A percentile compares a stretch with the other conserved stretches of the same genome.
Conservation (phyloP, 148 eudicot species). For the Amaranthus cruentus region DNA sequence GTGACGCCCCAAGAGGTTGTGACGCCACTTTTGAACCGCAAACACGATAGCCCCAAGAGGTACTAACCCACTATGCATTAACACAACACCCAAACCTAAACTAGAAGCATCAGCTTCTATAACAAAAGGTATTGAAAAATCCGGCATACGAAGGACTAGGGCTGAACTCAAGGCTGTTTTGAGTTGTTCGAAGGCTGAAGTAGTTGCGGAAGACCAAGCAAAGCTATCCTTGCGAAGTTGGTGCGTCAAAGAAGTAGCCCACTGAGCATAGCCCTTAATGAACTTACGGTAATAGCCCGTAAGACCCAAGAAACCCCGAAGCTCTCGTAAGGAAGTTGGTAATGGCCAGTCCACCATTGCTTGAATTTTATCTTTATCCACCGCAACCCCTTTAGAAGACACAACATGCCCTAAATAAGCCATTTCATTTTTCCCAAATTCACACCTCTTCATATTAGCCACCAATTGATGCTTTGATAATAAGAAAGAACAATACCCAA, state of each 20-base stretch:
- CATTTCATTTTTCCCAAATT: background rate
- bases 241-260: background rate
- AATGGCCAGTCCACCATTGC: background rate
- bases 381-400: background rate
- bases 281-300: background rate
- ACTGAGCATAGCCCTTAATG: background rate
- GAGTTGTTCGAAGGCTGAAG: background rate
- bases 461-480: background rate
- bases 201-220: background rate
- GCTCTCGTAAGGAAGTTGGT: background rate
- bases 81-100: background rate
- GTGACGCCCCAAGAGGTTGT: background rate
- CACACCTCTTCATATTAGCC: background rate
- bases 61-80: background rate
- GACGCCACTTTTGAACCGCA: background rate
- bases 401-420: background rate
- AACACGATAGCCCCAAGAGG: background rate
- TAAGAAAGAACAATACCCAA: background rate
- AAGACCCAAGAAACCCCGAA: background rate
- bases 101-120: background rate
- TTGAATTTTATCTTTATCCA: background rate
- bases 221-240: background rate
- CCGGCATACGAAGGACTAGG: background rate
- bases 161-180: background rate
- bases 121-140: background rate